A percentile compares a stretch with the other conserved stretches of the same genome.
Evolutionary conservation across 106 monocot genomes (phyloP).

Genomic region (Dioscorea zingiberensis): DNA sequence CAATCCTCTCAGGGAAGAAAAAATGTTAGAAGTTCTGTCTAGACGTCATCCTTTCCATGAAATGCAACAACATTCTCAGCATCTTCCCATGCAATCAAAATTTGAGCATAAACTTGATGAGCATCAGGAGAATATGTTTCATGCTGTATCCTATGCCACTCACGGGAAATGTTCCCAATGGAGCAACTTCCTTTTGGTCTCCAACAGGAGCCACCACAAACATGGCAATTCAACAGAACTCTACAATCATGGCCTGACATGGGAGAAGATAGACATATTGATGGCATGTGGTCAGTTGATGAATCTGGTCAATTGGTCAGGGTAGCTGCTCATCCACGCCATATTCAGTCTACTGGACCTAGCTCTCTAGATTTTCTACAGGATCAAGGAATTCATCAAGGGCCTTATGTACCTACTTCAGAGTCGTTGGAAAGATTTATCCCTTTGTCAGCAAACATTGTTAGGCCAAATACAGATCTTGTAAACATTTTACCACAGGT

Average conservation of each 20-base stretch:
- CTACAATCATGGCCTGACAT: constrained; percentile 34
- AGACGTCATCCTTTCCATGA: constrained; percentile 44
- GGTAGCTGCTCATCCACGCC: constrained; percentile 24
- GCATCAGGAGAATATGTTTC: constrained; percentile 47
- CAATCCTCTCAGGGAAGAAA: constrained; percentile 6
- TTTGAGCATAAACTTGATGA: constrained; percentile 40
- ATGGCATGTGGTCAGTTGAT: constrained; percentile 58
- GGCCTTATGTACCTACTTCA: too few species aligned
- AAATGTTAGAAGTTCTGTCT: constrained; percentile 37
- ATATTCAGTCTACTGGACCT: constrained; percentile 26
- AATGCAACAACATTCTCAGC: constrained; percentile 51
- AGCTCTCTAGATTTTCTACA: constrained; percentile 44
- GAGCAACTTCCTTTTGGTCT: constrained; percentile 63
- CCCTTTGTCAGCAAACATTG: constrained; percentile 19
- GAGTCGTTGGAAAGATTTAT: background rate
- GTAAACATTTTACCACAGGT: constrained; percentile 40
- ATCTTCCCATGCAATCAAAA: constrained; percentile 35
- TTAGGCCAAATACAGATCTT: constrained; percentile 38
- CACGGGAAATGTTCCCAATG: constrained; percentile 47
- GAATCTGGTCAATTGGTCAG: constrained; percentile 64
- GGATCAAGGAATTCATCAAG: constrained; percentile 17
- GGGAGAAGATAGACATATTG: constrained; percentile 62
- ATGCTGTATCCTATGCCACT: constrained; percentile 39
- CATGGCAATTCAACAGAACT: constrained; percentile 39
- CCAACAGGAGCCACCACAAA: constrained; percentile 69